Conservation (phyloP, 208 protist species). For the Trypanosoma grayi region DNA sequence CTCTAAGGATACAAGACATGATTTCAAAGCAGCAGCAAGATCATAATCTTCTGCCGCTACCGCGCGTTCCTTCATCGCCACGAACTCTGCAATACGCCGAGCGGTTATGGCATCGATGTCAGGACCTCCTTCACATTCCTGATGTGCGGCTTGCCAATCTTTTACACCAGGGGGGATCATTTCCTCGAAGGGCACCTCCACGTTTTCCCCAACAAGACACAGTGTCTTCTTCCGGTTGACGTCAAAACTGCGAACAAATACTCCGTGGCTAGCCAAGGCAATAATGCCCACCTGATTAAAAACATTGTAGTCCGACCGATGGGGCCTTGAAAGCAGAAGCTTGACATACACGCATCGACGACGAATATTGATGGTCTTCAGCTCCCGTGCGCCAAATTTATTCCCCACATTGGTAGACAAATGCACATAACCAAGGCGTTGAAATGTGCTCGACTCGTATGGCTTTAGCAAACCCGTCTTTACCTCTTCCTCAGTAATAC, state of each 20-base stretch:
- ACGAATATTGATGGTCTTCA: slow-evolving; percentile 86
- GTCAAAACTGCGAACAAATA: slow-evolving; percentile 38
- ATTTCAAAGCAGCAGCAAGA: slow-evolving; percentile 65
- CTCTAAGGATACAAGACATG: slow-evolving; percentile 49
- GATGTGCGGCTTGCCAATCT: neutral
- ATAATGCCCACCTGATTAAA: slow-evolving; percentile 88
- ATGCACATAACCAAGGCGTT: slow-evolving; percentile 75
- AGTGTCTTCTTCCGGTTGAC: slow-evolving; percentile 15
- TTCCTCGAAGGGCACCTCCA: slow-evolving; percentile 65
- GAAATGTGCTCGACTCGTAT: slow-evolving; percentile 57
- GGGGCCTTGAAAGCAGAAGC: slow-evolving; percentile 70
- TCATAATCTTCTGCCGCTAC: slow-evolving; percentile 90
- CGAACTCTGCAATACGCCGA: slow-evolving; percentile 45
- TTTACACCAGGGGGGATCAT: slow-evolving; percentile 57
- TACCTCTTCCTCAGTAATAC: slow-evolving; percentile 45
- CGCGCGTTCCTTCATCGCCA: slow-evolving; percentile 62
- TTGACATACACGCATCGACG: slow-evolving; percentile 79
- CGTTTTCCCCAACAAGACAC: slow-evolving; percentile 49
- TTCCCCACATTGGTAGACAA: slow-evolving; percentile 64
- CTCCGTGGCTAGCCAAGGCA: slow-evolving; percentile 71
- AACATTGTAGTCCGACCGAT: slow-evolving; percentile 79
- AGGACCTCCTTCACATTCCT: slow-evolving; percentile 9
- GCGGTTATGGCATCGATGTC: slow-evolving; percentile 32
- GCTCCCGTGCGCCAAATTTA: slow-evolving; percentile 64
- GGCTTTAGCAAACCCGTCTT: slow-evolving; percentile 44